phyloP scores from a whole-genome alignment of 805 yeast genomes.

The Hanseniaspora singularis region DNA sequence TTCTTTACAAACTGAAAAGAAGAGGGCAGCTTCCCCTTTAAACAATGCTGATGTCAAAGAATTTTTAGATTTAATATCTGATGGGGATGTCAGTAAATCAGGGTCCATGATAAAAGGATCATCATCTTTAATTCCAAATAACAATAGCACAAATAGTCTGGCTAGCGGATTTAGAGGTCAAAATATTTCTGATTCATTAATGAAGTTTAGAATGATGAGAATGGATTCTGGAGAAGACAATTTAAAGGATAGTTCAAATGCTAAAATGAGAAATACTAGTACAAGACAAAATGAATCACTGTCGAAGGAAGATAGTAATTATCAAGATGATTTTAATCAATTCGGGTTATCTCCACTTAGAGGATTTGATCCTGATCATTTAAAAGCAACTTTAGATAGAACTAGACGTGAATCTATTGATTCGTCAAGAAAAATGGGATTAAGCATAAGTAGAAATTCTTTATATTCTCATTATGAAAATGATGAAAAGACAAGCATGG shows the following conservation, averaged over 20 bases:
- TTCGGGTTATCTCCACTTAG: constrained; percentile 15
- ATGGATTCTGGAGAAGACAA: not conserved
- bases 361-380: constrained; percentile 21
- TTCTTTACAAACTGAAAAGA: too few species aligned
- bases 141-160: not conserved
- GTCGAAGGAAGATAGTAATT: too few species aligned
- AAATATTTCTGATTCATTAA: constrained; percentile 37
- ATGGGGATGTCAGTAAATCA: not conserved
- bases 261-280: constrained; percentile 2
- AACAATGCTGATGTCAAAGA: constrained; percentile 2
- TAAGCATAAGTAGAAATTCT: constrained; percentile 6
- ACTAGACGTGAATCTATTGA: constrained; percentile 14
- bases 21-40: not conserved
- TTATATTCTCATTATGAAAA: constrained; percentile 1
- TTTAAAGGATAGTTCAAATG: constrained; percentile 35
- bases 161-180: constrained; percentile 9
- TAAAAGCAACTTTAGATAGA: constrained; percentile 24
- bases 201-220: constrained; percentile 41
- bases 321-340: not conserved
- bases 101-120: not conserved
- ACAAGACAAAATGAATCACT: too few species aligned
- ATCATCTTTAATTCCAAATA: not conserved
- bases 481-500: too few species aligned
- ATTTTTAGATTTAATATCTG: constrained; percentile 10
- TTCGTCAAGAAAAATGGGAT: constrained; percentile 1